phyloP scores from a whole-genome alignment of 1,284 basidiomycete species.

The Cutaneotrichosporon cavernicola region DNA sequence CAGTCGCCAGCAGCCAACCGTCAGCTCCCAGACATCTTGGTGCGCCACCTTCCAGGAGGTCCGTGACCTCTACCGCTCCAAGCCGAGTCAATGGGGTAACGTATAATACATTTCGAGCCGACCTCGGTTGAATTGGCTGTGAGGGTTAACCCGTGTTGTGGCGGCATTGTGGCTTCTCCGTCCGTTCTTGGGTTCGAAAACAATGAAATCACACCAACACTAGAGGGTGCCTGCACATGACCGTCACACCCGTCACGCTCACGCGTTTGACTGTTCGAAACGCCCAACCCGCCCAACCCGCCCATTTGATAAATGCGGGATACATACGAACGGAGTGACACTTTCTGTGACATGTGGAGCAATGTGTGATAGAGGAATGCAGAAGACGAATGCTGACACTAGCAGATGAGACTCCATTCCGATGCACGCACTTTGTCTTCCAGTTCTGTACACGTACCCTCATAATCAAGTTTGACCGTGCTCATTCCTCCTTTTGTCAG shows the following conservation, averaged over 20 bases:
- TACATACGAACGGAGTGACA: background rate
- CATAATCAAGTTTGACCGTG: background rate
- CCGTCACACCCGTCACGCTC: background rate
- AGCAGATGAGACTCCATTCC: background rate
- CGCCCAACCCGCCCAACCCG: background rate
- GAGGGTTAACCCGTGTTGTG: background rate
- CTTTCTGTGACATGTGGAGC: background rate
- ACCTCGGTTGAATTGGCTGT: too few species aligned
- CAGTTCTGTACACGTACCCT: background rate
- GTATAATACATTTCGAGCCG: too few species aligned
- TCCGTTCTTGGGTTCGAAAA: background rate
- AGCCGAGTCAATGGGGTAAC: too few species aligned
- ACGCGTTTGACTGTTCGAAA: too few species aligned
- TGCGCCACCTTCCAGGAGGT: background rate
- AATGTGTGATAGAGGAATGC: background rate
- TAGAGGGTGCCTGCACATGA: background rate
- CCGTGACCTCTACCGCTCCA: background rate
- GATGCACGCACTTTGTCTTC: background rate
- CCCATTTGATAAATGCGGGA: background rate
- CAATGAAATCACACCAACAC: background rate
- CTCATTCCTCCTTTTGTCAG: background rate
- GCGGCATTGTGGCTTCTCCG: background rate
- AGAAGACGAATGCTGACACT: background rate
- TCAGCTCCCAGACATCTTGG: background rate
- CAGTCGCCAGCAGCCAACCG: too few species aligned